Base-by-base conservation (phyloP, 176 grass and related monocot genomes). In the Avena eriantha region DNA sequence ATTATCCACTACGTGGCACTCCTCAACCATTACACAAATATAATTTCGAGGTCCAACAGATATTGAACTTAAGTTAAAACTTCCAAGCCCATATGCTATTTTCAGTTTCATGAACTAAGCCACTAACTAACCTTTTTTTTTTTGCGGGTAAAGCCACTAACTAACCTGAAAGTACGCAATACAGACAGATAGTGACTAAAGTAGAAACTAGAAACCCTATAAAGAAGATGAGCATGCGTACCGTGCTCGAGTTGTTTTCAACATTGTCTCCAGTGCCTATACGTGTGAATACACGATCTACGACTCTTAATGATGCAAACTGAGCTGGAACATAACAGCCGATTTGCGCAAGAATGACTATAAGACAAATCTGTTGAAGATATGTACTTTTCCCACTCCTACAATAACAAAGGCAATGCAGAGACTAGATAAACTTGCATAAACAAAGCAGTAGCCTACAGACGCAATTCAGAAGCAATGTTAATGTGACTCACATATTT, bases 311-410 rank as follows among this genome's bases (percentile, higher is more conserved):
- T 63, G 96, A 98, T 89, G 96, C 92, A 90, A 98, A 98, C 83
- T 91, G 93, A 92, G 93, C 93, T 45, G 96, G 96, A 70, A 98
- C 82, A 80, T 94, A 98, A 79, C 96, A 98, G 31, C 96, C 96
- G 59, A 94, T 94, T 85, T 98, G 96, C 56, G 96, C 96, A 82
- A 95, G 96, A 84, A 98, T 92, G 63, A 91, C 90, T 82, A 94
- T 94, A 77, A 95, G 85, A 90, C 96, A 98, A 82, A 98, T 93
- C 87, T 95, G 96, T 85, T 94, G 93, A 89, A 98, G 96, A 91
- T 98, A 98, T 77, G 96, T 98, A 77, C 96, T 96, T 91, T 98
- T 98, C 43, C 96, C 93, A 61, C 96, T 98, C 96, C 96, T 98
- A 86, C 76, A 55, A 88, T 65, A 93, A 31, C 69, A 88, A 87